Evolutionary conservation across 2,329 filamentous ascomycete species (phyloP).

Genomic region (Aspergillus luchuensis): DNA sequence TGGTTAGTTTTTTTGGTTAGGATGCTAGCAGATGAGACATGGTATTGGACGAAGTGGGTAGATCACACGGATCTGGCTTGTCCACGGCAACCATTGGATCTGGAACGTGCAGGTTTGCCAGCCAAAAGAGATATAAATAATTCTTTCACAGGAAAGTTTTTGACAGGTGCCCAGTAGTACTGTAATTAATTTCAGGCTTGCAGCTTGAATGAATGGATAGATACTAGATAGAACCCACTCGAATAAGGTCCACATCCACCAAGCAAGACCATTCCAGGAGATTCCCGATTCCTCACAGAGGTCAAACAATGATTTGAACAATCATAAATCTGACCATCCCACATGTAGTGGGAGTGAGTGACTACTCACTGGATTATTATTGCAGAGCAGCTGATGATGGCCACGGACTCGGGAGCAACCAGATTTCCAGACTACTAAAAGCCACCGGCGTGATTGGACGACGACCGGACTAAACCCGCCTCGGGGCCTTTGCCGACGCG

Average conservation of each 20-base stretch:
- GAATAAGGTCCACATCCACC: background rate
- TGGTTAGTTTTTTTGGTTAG: background rate
- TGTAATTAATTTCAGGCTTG: background rate
- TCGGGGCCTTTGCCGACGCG: constrained; percentile 6
- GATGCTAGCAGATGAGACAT: background rate
- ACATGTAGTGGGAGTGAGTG: background rate
- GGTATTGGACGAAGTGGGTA: background rate
- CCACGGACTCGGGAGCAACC: background rate
- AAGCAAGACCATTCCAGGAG: background rate
- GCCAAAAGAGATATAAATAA: background rate
- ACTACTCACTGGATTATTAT: background rate
- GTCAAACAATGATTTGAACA: too few species aligned
- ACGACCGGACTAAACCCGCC: constrained; percentile 1
- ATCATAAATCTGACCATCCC: too few species aligned
- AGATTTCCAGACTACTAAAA: background rate
- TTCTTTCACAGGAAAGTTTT: background rate
- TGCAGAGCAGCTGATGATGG: background rate
- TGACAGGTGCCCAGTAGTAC: background rate
- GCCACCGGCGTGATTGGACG: background rate
- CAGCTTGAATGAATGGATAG: background rate
- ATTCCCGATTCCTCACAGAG: background rate
- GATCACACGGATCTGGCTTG: background rate
- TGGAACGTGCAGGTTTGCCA: background rate
- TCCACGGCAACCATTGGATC: background rate
- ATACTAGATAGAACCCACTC: too few species aligned